These are phyloP conservation scores for Firmiana major DNA, from an alignment of 345 rosid species.

Conservation along the genomic window DNA sequence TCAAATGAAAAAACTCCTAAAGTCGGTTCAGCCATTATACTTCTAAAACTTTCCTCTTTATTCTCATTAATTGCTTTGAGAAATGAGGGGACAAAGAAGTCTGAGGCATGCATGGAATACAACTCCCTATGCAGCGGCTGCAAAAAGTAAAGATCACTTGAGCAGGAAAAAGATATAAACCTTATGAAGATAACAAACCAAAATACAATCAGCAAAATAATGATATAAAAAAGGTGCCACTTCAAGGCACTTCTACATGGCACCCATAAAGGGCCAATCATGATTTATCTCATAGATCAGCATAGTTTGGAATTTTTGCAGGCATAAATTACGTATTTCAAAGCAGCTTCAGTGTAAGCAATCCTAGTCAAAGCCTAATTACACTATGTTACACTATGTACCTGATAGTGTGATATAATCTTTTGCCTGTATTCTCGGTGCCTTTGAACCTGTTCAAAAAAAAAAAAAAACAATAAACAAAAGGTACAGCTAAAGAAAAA, in stretches of 20 bases:
- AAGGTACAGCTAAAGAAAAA: neutral
- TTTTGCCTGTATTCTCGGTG: constrained; percentile 78
- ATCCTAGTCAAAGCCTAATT: neutral
- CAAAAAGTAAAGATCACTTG: constrained; percentile 22
- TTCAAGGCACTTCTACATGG: neutral
- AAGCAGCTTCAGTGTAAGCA: neutral
- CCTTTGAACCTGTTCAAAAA: constrained; percentile 50
- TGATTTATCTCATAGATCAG: neutral
- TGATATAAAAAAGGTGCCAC: neutral
- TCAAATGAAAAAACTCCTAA: constrained; percentile 75
- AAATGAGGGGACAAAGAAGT: constrained; percentile 76
- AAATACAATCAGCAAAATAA: neutral
- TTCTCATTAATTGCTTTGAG: constrained; percentile 54
- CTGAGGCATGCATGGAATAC: constrained; percentile 47
- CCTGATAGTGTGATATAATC: constrained; percentile 76
- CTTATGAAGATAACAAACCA: neutral
- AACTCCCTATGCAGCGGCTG: constrained; percentile 80
- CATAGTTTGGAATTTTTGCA: neutral
- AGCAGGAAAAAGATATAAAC: neutral
- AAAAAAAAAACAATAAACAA: neutral
- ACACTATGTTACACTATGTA: constrained; percentile 15
- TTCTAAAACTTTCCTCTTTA: constrained; percentile 60
- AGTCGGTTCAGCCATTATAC: constrained; percentile 51
- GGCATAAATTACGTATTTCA: neutral
- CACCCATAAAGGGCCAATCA: neutral